Base-by-base conservation (phyloP, 768 basidiomycete genomes). In the Hemileccinum impolitum region DNA sequence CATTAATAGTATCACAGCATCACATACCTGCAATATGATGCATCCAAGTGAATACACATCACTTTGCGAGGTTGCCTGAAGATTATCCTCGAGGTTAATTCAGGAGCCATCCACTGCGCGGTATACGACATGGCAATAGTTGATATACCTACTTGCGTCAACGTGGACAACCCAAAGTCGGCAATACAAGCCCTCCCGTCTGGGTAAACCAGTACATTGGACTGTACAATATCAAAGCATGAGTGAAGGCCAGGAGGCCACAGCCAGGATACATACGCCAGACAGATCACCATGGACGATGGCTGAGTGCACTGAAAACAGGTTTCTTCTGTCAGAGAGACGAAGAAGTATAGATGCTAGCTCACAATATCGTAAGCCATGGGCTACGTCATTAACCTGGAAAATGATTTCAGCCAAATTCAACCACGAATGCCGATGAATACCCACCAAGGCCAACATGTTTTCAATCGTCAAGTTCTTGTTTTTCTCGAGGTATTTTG, bases 1-100 rank as follows among this genome's bases (percentile, higher is more conserved):
- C 23, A 31, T 12, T 19, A 2, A 9, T 14, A 7, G 34, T 19
- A 2, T 26, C 21, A n/a, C 3, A 18, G 11, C 11, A 21, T 34
- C 28, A 39, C 53, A 30, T 12, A 53, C 54, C 43, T 53, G 51
- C 12, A 55, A 42, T 51, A 48, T 48, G 30, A 55, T 30, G 21
- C 50, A 43, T 32, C 51, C 43, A 23, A 53, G 48, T 3, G 51
- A 53, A n/a, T 53, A 53, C 6, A 43, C 31, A 18, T 55, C 43
- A 6, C 51, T 48, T 35, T 21, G 35, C 18, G 11, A 2, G 28
- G 28, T 30, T 12, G 28, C 23, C 23, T 23, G 23, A 23, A 23
- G 6, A 23, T 23, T 23, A 23, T 23, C 23, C 23, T 23, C 23
- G 23, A 6, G 23, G 6, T 30, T 30, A 30, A 26, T 30, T 36